Percentiles rank a stretch among this genome's conserved stretches.
Conservation (phyloP, 2,329 filamentous ascomycete genomes). For the Fusarium lateritium region DNA sequence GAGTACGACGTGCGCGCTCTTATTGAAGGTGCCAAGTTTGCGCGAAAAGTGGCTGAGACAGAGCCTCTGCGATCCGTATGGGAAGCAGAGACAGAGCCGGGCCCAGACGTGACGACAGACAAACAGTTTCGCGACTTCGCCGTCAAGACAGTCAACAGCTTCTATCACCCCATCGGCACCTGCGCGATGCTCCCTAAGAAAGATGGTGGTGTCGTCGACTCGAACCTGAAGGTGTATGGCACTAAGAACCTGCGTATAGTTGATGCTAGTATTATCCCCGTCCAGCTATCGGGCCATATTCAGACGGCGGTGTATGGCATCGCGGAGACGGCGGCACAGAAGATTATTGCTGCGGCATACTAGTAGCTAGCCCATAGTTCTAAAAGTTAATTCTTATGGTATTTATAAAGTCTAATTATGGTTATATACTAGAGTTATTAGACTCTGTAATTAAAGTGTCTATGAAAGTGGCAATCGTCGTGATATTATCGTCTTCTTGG, state of each 20-base stretch:
- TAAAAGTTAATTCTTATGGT: too few species aligned
- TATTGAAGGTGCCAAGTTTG: slow-evolving; percentile 6
- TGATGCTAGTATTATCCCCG: slow-evolving; percentile 18
- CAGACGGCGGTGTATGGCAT: slow-evolving; percentile 12
- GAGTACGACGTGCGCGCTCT: slow-evolving; percentile 4
- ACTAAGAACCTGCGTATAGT: slow-evolving; percentile 5
- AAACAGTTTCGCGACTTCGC: slow-evolving; percentile 2
- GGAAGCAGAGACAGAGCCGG: slow-evolving; percentile 3
- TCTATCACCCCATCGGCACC: slow-evolving; percentile 2
- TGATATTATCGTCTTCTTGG: not conserved
- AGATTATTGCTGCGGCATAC: not conserved
- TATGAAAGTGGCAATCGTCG: slow-evolving; percentile 19
- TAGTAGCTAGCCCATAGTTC: not conserved
- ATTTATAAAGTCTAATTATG: too few species aligned
- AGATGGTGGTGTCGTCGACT: slow-evolving; percentile 4
- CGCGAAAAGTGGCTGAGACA: slow-evolving; percentile 6
- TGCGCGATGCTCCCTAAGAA: slow-evolving; percentile 12
- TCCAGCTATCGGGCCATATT: slow-evolving; percentile 7
- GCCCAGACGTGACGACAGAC: not conserved
- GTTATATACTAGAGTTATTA: not conserved
- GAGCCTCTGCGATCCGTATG: slow-evolving; percentile 4
- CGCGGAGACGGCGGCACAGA: not conserved
- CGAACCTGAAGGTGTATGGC: not conserved
- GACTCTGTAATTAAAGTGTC: slow-evolving; percentile 26
- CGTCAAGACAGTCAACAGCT: slow-evolving; percentile 10